Evolutionary conservation across 768 basidiomycete species (phyloP), one percentile per base, ranked within the genome.

Genomic region (Mycena amicta): DNA sequence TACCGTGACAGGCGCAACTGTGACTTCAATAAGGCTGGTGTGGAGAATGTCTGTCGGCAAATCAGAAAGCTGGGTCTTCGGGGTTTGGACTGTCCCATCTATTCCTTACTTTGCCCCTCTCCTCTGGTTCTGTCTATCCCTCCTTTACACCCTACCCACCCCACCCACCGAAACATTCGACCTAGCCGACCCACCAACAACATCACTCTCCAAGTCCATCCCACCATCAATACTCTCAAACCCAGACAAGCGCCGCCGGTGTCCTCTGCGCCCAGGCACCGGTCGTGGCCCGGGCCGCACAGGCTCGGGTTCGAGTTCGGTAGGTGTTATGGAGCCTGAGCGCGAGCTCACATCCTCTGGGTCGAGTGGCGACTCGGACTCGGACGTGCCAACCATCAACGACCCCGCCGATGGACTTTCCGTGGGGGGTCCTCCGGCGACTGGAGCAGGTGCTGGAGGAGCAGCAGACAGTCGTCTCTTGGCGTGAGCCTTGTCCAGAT

Each of bases 181-280:
- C 50, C 63, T 55, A 25, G 77, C 76, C 16, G 77, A 76, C 15
- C 75, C 76, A 8, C 75, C 70, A 46, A 75, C 70, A 18, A 58
- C 56, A 43, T 75, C 75, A 50, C 74, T 74, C 64, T 85, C 83
- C 30, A 82, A 59, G 65, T 85, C 83, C 67, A 83, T 71, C 1
- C 66, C 66, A 20, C 77, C 77, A 13, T 86, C 80, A 4, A 71
- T 68, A 25, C 75, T 74, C 59, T 86, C 82, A 62, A 75, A 84
- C 23, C 79, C 79, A 4, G 85, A 84, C 47, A 83, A 66, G 52
- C 82, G 71, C 23, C 79, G 67, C 22, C 66, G 62, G 4, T 60
- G 66, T 66, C 23, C 55, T 50, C 43, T 57, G 51, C 28, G 56
- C 39, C 13, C 28, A 37, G 33, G 18, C 33, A 37, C 18, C 33